Base-by-base conservation (phyloP, 2,329 filamentous ascomycete genomes). In the Fusarium sulawesiense region DNA sequence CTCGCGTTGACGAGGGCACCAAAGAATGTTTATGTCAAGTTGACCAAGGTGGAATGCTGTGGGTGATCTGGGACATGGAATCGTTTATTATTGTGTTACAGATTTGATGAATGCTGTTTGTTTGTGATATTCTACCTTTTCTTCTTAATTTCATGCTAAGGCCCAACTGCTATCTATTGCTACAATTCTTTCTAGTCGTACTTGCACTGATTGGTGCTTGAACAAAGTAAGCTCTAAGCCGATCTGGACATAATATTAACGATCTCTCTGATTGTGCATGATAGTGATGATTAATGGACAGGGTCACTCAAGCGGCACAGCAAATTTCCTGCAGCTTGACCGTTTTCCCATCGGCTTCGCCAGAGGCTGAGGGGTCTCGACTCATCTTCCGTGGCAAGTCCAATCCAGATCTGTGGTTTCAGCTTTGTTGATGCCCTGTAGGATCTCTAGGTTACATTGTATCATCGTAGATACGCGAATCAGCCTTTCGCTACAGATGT, bases 21-120 rank as follows among this genome's bases (percentile, higher is more conserved):
- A 0, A 71, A 72, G 41, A 32, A 72, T 10, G 68, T 71, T 0
- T 70, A 42, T 7, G 23, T 72, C 2, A 66, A 53, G 1, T 3
- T 70, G 16, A 13, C 21, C 7, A 62, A 23, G 20, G 37, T 44
- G 4, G 23, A 20, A 27, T n/a, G 6, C 0, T 55, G 32, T 4
- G 48, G 32, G n/a, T 51, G 32, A 34, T 34, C 4, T 34, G 2
- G 32, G 16, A 10, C 9, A 10, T 34, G n/a, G n/a, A n/a, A n/a
- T n/a, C n/a, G n/a, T n/a, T n/a, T n/a, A n/a, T n/a, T n/a, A n/a
- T n/a, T n/a, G n/a, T n/a, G n/a, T n/a, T n/a, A n/a, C n/a, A n/a
- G n/a, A n/a, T n/a, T n/a, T n/a, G n/a, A n/a, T n/a, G n/a, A 23
- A 23, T 23, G 21, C 21, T 23, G 21, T 23, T 23, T 23, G 6